Percentiles rank a stretch among this genome's conserved stretches.
Evolutionary conservation across 139 green algal species (phyloP).

Genomic region (Axilococcus clingmanii): DNA sequence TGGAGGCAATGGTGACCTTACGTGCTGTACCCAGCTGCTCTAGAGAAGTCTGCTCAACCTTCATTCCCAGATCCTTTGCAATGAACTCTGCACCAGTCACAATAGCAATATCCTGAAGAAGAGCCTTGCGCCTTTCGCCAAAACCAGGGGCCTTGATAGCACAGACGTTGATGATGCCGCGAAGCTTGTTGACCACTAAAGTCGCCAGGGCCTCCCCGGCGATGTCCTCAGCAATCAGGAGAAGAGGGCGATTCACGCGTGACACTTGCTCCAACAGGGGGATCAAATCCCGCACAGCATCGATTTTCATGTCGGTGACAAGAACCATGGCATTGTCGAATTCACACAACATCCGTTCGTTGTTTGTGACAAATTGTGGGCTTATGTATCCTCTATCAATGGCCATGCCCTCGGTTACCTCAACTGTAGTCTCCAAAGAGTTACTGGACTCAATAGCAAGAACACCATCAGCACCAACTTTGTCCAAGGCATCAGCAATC

Average conservation of each 20-base stretch:
- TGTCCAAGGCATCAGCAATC: constrained; percentile 84
- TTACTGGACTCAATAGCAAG: constrained; percentile 86
- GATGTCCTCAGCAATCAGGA: constrained; percentile 97
- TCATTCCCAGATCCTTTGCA: constrained; percentile 85
- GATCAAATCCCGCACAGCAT: constrained; percentile 62
- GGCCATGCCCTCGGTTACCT: constrained; percentile 92
- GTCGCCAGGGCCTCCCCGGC: constrained; percentile 90
- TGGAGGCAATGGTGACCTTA: constrained; percentile 78
- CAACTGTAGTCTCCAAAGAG: constrained; percentile 72
- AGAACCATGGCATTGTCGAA: constrained; percentile 88
- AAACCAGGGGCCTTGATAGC: constrained; percentile 84
- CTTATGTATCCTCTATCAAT: constrained; percentile 97
- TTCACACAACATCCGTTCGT: constrained; percentile 80
- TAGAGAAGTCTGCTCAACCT: constrained; percentile 52
- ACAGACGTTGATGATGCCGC: constrained; percentile 87
- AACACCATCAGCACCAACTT: constrained; percentile 80
- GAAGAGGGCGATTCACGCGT: constrained; percentile 64
- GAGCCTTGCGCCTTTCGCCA: constrained; percentile 76
- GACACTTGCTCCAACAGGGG: constrained; percentile 74
- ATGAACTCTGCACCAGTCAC: constrained; percentile 91
- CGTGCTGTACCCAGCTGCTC: constrained; percentile 89
- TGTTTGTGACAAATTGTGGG: constrained; percentile 93
- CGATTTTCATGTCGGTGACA: constrained; percentile 92
- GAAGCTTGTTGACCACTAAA: constrained; percentile 98
- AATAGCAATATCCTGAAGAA: constrained; percentile 78